phyloP scores from a whole-genome alignment of 2,329 filamentous ascomycete species.

The Alternaria novae-zelandiae region DNA sequence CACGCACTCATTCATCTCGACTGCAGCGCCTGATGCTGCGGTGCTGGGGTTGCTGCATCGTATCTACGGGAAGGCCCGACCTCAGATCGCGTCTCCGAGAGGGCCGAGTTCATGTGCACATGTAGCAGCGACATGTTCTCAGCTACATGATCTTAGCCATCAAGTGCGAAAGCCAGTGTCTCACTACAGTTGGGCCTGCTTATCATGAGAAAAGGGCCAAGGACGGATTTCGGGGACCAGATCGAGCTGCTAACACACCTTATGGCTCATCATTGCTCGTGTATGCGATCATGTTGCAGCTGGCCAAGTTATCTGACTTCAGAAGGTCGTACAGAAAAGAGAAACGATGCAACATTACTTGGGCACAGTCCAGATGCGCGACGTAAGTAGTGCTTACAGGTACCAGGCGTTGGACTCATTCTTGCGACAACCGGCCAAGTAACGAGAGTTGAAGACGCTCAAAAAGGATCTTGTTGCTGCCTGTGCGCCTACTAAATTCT shows the following conservation, averaged over 20 bases:
- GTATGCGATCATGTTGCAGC: neutral
- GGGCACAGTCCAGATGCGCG: neutral
- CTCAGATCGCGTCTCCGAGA: neutral
- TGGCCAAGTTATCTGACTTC: neutral
- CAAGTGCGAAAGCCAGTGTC: neutral
- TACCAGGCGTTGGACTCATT: neutral
- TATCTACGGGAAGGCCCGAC: neutral
- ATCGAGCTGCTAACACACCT: neutral
- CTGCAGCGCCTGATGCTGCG: neutral
- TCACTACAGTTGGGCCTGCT: neutral
- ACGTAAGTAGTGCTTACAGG: neutral
- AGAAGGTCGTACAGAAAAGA: neutral
- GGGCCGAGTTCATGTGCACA: neutral
- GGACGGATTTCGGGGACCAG: constrained; percentile 8
- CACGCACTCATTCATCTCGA: neutral
- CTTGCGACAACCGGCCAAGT: neutral
- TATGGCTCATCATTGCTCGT: neutral
- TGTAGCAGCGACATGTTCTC: neutral
- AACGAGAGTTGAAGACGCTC: neutral
- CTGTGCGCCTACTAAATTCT: neutral
- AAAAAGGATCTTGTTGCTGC: neutral
- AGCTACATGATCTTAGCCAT: neutral
- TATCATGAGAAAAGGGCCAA: neutral
- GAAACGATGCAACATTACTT: neutral
- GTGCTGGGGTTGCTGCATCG: neutral